Evolutionary conservation across 164 flowering plant genomes (phyloP).

Genomic region (Vitis rupestris): DNA sequence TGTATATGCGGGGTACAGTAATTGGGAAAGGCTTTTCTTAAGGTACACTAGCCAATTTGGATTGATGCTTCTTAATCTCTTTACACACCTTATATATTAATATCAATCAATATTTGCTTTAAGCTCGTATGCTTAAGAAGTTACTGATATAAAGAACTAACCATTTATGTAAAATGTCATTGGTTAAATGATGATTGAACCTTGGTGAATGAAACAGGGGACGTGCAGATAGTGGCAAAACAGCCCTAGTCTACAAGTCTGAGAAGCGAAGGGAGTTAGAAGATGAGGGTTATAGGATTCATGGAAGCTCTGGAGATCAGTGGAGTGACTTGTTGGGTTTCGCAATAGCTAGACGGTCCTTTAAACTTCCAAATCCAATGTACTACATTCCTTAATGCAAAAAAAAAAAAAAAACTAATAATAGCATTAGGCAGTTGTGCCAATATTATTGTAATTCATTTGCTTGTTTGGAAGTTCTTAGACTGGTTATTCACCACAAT

Average conservation of each 20-base stretch:
- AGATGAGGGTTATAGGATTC: conserved; percentile 67
- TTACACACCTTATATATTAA: not conserved
- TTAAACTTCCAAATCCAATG: conserved; percentile 93
- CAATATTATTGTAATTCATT: not conserved
- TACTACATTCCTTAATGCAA: conserved; percentile 50
- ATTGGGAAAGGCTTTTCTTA: conserved; percentile 70
- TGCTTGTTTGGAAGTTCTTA: not conserved
- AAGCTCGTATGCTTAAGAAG: not conserved
- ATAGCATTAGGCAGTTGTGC: not conserved
- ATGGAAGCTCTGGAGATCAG: conserved; percentile 87
- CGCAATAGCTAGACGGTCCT: conserved; percentile 59
- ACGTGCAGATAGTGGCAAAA: conserved; percentile 46
- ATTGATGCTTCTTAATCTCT: not conserved
- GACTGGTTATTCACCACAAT: no score
- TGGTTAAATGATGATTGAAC: no score
- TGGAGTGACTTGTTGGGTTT: conserved; percentile 86
- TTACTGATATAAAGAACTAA: not conserved
- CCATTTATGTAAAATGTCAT: not conserved
- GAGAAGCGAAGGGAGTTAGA: conserved; percentile 65
- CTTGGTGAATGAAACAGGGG: conserved; percentile 46
- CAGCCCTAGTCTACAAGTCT: conserved; percentile 67
- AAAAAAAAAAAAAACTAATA: not conserved
- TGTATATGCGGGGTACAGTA: conserved; percentile 49
- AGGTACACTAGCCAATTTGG: conserved; percentile 38
- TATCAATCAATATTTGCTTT: not conserved